Percentiles rank a stretch among this genome's conserved stretches.
These are phyloP conservation scores for Solanum boliviense DNA, from an alignment of 257 asterid genomes.

Conservation along the genomic window DNA sequence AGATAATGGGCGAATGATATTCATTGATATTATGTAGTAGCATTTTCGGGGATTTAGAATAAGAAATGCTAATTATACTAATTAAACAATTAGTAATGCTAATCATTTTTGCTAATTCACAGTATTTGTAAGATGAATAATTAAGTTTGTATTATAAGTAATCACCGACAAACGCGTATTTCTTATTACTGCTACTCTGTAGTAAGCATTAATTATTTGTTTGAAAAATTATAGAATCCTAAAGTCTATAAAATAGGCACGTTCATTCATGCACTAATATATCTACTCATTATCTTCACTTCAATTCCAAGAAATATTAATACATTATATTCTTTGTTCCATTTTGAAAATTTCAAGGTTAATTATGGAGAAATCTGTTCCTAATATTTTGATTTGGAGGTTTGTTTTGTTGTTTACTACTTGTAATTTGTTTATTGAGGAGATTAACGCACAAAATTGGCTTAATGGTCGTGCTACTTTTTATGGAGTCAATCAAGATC, in stretches of 20 bases:
- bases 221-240: neutral
- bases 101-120: neutral
- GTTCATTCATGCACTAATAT: neutral
- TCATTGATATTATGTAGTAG: neutral
- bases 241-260: slow-evolving; percentile 17
- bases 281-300: neutral
- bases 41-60: neutral
- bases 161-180: slow-evolving; percentile 49
- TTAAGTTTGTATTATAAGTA: neutral
- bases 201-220: neutral
- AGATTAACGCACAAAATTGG: slow-evolving; percentile 30
- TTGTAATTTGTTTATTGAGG: slow-evolving; percentile 13
- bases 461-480: slow-evolving; percentile 50
- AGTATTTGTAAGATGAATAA: neutral
- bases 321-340: neutral
- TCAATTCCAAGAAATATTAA: neutral
- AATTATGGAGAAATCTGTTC: neutral
- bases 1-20: neutral
- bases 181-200: neutral
- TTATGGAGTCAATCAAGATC: slow-evolving; percentile 55
- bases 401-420: slow-evolving; percentile 4
- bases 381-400: neutral
- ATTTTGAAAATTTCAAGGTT: neutral
- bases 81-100: neutral
- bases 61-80: neutral